Conservation (phyloP, 208 protist genomes). For the Leishmania tropica region DNA sequence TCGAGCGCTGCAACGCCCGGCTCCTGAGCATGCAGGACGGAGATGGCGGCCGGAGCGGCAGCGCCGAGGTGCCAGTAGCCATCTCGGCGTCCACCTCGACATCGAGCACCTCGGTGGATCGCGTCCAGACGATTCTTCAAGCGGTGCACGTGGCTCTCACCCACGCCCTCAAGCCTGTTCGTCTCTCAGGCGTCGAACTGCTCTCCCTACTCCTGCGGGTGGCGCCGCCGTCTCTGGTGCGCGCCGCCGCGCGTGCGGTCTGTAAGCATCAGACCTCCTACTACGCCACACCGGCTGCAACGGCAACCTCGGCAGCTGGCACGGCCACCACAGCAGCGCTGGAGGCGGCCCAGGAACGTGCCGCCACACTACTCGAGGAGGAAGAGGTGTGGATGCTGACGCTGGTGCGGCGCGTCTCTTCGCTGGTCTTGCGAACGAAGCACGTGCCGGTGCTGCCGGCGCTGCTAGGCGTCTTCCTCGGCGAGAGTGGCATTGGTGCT, state of each 20-base stretch:
- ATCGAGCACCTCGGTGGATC: slow-evolving; percentile 35
- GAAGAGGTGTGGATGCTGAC: slow-evolving; percentile 58
- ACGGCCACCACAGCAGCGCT: slow-evolving; percentile 1
- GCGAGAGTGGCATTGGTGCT: background rate
- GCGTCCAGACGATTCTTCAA: slow-evolving; percentile 42
- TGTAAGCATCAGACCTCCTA: slow-evolving; percentile 34
- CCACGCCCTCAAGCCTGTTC: slow-evolving; percentile 67
- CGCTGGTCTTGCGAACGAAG: slow-evolving; percentile 53
- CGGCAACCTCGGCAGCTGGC: background rate
- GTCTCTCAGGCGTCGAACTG: slow-evolving; percentile 59
- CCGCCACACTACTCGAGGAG: slow-evolving; percentile 13
- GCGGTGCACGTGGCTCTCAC: slow-evolving; percentile 67
- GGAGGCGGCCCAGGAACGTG: slow-evolving; percentile 13
- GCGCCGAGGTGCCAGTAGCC: background rate
- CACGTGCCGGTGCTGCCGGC: slow-evolving; percentile 46
- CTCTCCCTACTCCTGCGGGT: slow-evolving; percentile 45
- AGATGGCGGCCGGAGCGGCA: background rate
- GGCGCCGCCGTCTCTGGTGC: slow-evolving; percentile 22
- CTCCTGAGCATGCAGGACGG: background rate
- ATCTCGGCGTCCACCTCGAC: background rate
- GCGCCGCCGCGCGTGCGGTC: slow-evolving; percentile 28
- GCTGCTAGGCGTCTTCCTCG: slow-evolving; percentile 43
- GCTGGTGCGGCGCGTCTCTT: slow-evolving; percentile 59
- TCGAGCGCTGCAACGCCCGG: slow-evolving; percentile 20
- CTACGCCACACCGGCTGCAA: slow-evolving; percentile 4